Conservation (phyloP, 208 protist species). For the Acanthamoeba royreba region DNA sequence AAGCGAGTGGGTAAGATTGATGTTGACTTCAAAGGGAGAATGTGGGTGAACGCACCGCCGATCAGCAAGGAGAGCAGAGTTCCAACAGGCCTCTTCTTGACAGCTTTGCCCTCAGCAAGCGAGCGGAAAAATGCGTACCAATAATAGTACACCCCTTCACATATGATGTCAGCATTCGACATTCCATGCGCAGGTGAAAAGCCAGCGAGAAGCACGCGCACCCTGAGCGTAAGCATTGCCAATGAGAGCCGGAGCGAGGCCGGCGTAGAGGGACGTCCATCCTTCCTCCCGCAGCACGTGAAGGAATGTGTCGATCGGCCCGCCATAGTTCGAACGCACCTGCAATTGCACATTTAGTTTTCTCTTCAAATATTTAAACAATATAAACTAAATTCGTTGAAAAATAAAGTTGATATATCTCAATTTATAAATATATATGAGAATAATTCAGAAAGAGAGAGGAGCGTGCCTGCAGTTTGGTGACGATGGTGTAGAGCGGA, state of each 20-base stretch:
- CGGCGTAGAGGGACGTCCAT: slow-evolving; percentile 17
- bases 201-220: background rate
- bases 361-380: no score
- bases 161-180: background rate
- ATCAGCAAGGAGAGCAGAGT: background rate
- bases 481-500: slow-evolving; percentile 48
- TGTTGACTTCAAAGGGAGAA: background rate
- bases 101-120: background rate
- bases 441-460: no score
- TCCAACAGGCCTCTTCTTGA: background rate
- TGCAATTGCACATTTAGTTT: no score
- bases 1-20: background rate
- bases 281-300: slow-evolving; percentile 37
- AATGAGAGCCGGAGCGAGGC: slow-evolving; percentile 19
- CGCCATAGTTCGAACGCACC: slow-evolving; percentile 35
- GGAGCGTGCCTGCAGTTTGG: background rate
- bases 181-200: background rate
- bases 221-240: slow-evolving; percentile 49
- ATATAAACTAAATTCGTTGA: no score
- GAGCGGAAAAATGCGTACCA: slow-evolving; percentile 34
- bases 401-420: background rate
- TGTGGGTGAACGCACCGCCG: background rate
- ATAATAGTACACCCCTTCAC: slow-evolving; percentile 45
- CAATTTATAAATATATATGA: background rate
- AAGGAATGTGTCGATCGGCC: slow-evolving; percentile 2